Evolutionary conservation across 2,329 filamentous ascomycete genomes (phyloP), one percentile per base, ranked within the genome.

Genomic region (Penicillium sp.): DNA sequence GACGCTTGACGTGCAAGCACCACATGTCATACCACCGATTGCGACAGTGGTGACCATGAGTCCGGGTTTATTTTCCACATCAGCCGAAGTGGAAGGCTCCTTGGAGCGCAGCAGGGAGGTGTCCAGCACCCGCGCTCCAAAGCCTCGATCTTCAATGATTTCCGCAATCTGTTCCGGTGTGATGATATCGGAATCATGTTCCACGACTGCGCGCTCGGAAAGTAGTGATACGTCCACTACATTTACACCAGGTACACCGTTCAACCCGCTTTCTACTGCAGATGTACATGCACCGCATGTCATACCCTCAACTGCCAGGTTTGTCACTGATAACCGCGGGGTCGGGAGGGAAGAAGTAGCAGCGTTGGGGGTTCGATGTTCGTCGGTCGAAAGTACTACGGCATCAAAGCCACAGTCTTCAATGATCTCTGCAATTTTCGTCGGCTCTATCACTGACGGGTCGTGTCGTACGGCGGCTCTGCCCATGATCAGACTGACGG

Each of bases 1-100:
- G 1, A 97, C 84, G 5, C 92, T 90, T 1, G 92, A 92, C 0
- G 93, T 97, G 71, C 93, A 99, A 35, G 93, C 89, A 18, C 92
- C 92, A 66, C 93, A 97, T 1, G 93, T 99, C 93, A 99, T 99
- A 42, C 93, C 93, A 59, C 93, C 89, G 46, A 99, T 88, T 4
- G 88, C 84, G 14, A 99, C 79, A 0, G 91, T 97, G 0, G 91
- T 96, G 0, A 83, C 88, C 49, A 85, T 77, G 3, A 63, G 56
- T 22, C 68, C 69, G 7, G 66, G 50, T 45, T 70, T 74, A 27
- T 59, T 55, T 41, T 68, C 59, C 7, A 66, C 45, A 13, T 65
- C 59, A 54, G 52, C 65, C 69, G 42, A 70, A 58, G 36, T 66
- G 62, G 46, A 78, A 46, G 33, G 34, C 34, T 44, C 38, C 40